These are phyloP conservation scores for Vitis labrusca DNA, from an alignment of 164 flowering plant species.

Conservation along the genomic window DNA sequence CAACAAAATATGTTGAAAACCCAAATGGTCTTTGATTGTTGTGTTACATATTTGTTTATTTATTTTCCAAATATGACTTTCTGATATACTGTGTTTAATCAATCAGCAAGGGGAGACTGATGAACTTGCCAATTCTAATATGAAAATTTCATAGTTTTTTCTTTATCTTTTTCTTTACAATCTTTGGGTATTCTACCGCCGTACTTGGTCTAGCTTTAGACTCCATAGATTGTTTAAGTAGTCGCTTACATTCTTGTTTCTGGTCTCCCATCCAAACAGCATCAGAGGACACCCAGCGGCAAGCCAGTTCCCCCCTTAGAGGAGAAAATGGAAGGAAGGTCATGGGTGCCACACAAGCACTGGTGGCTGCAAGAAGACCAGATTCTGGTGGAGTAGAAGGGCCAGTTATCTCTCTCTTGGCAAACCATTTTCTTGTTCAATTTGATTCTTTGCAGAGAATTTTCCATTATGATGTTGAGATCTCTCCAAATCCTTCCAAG, in stretches of 20 bases:
- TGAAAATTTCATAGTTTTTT: neutral
- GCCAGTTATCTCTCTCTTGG: slow-evolving; percentile 63
- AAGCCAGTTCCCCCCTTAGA: slow-evolving; percentile 15
- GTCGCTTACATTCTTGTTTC: neutral
- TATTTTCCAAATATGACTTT: neutral
- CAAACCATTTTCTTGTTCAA: slow-evolving; percentile 85
- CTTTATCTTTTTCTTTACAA: neutral
- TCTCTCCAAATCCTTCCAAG: slow-evolving; percentile 78
- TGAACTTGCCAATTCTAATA: neutral
- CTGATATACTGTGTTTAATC: neutral
- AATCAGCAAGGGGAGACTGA: neutral
- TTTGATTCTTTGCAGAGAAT: slow-evolving; percentile 59
- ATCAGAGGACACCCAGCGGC: slow-evolving; percentile 23
- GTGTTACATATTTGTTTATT: neutral
- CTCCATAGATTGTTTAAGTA: neutral
- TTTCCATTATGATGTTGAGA: slow-evolving; percentile 85
- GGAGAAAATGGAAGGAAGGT: slow-evolving; percentile 32
- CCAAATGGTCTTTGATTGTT: neutral
- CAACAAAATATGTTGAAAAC: neutral
- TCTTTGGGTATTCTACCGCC: neutral
- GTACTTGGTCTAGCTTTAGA: neutral
- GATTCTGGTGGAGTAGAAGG: slow-evolving; percentile 89
- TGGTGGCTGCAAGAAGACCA: slow-evolving; percentile 69
- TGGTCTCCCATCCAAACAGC: slow-evolving; percentile 20
- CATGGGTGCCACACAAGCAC: slow-evolving; percentile 24